Percentiles rank a stretch among this genome's conserved stretches.
Conservation (phyloP, 768 basidiomycete species). For the Pholiota microspora region DNA sequence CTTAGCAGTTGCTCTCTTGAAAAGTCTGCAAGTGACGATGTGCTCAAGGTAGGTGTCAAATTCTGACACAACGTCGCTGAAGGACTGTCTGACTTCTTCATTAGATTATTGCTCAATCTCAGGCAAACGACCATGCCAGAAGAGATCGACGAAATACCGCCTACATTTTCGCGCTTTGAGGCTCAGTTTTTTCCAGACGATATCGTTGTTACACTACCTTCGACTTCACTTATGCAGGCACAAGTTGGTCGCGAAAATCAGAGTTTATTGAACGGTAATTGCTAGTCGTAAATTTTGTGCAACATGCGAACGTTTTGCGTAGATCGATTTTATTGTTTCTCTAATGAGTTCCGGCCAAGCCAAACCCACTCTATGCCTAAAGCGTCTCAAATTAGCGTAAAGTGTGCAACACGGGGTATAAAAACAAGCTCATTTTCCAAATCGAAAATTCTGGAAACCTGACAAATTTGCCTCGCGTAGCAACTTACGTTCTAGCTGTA, state of each 20-base stretch:
- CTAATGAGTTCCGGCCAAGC: too few species aligned
- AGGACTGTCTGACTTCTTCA: neutral
- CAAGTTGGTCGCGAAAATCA: too few species aligned
- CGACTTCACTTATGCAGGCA: neutral
- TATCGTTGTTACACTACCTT: neutral
- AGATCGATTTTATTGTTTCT: too few species aligned
- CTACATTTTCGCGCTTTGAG: conserved; percentile 1
- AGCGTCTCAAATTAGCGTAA: too few species aligned
- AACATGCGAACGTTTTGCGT: too few species aligned
- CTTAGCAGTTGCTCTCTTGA: conserved; percentile 1
- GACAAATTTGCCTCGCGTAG: conserved; percentile 6
- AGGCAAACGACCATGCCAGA: neutral
- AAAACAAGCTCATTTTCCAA: conserved; percentile 9
- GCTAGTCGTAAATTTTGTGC: too few species aligned
- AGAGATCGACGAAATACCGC: neutral
- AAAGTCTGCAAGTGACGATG: conserved; percentile 9
- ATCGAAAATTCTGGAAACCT: conserved; percentile 15
- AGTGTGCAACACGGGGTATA: too few species aligned
- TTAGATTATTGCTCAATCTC: conserved; percentile 7
- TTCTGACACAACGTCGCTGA: neutral
- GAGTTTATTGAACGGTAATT: too few species aligned
- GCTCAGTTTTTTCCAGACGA: neutral
- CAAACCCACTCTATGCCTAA: too few species aligned
- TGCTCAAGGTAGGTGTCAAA: conserved; percentile 6
- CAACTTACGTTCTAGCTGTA: too few species aligned